phyloP scores from a whole-genome alignment of 257 asterid species.

The Datura wrightii region DNA sequence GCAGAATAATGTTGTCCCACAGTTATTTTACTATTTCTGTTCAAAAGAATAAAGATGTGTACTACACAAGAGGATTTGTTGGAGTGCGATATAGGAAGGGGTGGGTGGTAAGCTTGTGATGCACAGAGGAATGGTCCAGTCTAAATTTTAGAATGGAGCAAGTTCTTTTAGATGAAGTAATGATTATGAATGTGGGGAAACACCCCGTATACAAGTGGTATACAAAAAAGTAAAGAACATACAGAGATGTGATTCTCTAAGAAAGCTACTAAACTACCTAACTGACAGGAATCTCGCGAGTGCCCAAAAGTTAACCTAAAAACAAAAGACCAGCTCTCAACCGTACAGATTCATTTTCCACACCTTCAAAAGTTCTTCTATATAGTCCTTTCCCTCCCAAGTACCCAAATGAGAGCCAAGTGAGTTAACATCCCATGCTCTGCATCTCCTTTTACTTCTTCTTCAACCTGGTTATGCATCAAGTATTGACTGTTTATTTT shows the following conservation, averaged over 20 bases:
- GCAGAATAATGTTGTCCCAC: constrained; percentile 25
- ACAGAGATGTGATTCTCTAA: too few relatives aligned
- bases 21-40: not conserved
- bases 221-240: too few relatives aligned
- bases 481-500: not conserved
- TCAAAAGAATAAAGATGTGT: not conserved
- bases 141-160: too few relatives aligned
- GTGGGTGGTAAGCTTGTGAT: not conserved
- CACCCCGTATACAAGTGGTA: too few relatives aligned
- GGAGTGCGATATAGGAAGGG: not conserved
- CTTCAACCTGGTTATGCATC: not conserved
- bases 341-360: not conserved
- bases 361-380: not conserved
- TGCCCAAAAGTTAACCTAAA: not conserved
- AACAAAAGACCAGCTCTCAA: not conserved
- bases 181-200: too few relatives aligned
- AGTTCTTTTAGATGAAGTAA: too few relatives aligned
- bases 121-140: not conserved
- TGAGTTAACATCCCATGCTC: not conserved
- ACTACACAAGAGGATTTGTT: not conserved
- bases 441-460: not conserved
- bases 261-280: too few relatives aligned
- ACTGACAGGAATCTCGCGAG: too few relatives aligned
- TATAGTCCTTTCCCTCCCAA: not conserved
- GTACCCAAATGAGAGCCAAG: not conserved